Percentiles rank a stretch among this genome's conserved stretches.
phyloP scores from a whole-genome alignment of 169 alveolate species.

The Eimeria sp. region DNA sequence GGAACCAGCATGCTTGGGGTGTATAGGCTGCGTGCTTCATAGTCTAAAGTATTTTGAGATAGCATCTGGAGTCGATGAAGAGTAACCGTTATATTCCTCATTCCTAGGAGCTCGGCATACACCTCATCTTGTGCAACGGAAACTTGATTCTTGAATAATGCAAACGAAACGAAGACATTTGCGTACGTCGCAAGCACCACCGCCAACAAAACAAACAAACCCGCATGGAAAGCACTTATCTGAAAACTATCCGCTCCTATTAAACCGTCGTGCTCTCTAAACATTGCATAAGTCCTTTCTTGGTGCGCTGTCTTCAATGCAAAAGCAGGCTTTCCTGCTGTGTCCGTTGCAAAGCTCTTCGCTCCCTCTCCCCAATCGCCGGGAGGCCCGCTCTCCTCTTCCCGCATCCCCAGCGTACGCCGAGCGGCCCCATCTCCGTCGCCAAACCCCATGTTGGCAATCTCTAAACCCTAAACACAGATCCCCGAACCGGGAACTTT shows the following conservation, averaged over 20 bases:
- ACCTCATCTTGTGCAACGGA: conserved; percentile 50
- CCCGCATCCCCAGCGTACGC: background rate
- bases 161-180: background rate
- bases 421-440: background rate
- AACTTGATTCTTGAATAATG: conserved; percentile 14
- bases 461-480: conserved; percentile 2
- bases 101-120: conserved; percentile 44
- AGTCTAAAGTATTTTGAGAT: background rate
- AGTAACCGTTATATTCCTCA: conserved; percentile 30
- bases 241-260: background rate
- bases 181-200: background rate
- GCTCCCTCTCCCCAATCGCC: background rate
- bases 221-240: too few species aligned
- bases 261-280: background rate
- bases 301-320: conserved; percentile 45
- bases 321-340: background rate
- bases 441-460: background rate
- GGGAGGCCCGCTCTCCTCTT: background rate
- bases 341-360: background rate
- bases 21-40: background rate
- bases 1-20: conserved; percentile 1
- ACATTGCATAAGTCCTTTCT: conserved; percentile 61
- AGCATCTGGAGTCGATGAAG: conserved; percentile 39
- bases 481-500: background rate
- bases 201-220: background rate